These are phyloP conservation scores for Alternaria novae-zelandiae DNA, from an alignment of 2,329 filamentous ascomycete species.

Conservation along the genomic window DNA sequence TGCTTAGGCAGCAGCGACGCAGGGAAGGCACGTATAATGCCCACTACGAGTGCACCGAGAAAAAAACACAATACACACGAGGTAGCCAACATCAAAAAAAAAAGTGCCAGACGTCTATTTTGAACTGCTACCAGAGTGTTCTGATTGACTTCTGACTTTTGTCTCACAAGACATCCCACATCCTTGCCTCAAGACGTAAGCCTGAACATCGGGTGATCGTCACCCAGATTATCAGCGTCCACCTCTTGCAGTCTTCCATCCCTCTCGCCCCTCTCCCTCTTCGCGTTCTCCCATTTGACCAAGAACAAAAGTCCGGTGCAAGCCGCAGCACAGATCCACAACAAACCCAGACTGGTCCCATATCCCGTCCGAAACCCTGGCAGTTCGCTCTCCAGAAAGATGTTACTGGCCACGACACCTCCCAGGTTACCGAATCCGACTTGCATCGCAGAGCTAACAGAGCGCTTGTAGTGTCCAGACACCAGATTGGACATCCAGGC, in stretches of 20 bases:
- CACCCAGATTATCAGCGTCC: constrained; percentile 58
- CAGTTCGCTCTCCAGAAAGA: constrained; percentile 55
- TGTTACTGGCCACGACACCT: constrained; percentile 59
- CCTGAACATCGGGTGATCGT: constrained; percentile 59
- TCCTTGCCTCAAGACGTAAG: constrained; percentile 40
- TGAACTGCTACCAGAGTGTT: background rate
- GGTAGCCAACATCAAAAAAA: background rate
- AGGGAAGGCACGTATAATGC: background rate
- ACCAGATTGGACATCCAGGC: constrained; percentile 66
- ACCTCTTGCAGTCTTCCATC: constrained; percentile 52
- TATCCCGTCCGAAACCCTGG: constrained; percentile 59
- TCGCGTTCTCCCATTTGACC: constrained; percentile 55
- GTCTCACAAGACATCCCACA: background rate
- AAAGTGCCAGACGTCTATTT: background rate
- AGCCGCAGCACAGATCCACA: constrained; percentile 56
- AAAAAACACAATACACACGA: background rate
- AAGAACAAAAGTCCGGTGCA: constrained; percentile 52
- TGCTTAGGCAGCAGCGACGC: background rate
- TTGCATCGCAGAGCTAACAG: constrained; percentile 58
- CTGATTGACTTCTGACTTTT: background rate
- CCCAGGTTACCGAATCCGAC: constrained; percentile 56
- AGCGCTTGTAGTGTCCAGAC: constrained; percentile 64
- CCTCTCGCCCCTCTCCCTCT: constrained; percentile 55
- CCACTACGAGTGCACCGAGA: fast-evolving
- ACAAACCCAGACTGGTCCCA: constrained; percentile 55